Base-by-base conservation (phyloP, 257 asterid genomes). In the Handroanthus guayacan region DNA sequence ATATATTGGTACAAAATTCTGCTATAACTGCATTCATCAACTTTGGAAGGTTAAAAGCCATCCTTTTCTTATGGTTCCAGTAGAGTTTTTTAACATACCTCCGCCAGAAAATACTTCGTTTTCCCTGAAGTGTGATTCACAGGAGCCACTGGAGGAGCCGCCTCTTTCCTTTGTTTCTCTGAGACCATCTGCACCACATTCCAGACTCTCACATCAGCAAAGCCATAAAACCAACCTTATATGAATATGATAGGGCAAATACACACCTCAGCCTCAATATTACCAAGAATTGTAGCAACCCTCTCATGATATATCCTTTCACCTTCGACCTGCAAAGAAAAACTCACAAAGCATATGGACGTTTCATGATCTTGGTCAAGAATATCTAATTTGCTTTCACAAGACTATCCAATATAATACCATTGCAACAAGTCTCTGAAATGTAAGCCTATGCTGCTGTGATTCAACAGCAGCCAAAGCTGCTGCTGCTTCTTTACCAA, bases 401-500 rank as follows among this genome's bases (percentile, higher is more conserved):
- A 73, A 71, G 50, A 68, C 65, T 52, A 69, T 56, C 48, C 16
- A 76, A 62, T 47, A 61, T 79, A 2, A 70, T 83, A 95, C 99
- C 98, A 95, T 87, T 11, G 99, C 85, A 38, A 93, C 92, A 78
- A 95, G 93, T 86, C 97, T 93, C 86, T 95, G 99, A 75, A 91
- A 93, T 36, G 99, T 89, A 62, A 93, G 89, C 86, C 99, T 88
- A 81, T 95, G 98, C 84, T 95, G 98, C 87, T 95, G 99, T 45
- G 99, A 87, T 84, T 95, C 97, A 14, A 89, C 98, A 47, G 99
- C 90, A 64, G 97, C 88, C 86, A 95, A 84, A 51, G 98, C 99
- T 50, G 97, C 80, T 38, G 96, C 88, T 63, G 99, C 98, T 89
- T 95, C 99, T 87, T 95, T 93, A 82, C 99, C 99, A 43, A 95